Evolutionary conservation across 768 basidiomycete species (phyloP).

Genomic region (Holtermanniella nyarrowii): DNA sequence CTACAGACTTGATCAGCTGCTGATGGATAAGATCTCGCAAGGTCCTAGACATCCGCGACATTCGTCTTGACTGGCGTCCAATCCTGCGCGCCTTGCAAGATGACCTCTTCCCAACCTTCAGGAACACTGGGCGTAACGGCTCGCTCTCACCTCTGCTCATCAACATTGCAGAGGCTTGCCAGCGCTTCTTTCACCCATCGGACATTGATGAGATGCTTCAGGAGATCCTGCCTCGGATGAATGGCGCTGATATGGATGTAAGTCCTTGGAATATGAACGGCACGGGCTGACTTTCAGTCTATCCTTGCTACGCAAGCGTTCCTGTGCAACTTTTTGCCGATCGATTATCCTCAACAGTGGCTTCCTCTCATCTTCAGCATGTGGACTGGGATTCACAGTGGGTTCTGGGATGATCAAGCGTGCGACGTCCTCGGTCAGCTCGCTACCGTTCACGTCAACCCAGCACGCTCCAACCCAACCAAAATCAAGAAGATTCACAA

Average conservation of each 20-base stretch:
- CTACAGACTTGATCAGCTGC: too few species aligned
- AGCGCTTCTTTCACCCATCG: conserved; percentile 80
- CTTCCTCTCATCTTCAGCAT: conserved; percentile 62
- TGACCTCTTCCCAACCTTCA: conserved; percentile 54
- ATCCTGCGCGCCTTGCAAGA: conserved; percentile 31
- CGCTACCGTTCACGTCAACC: conserved; percentile 69
- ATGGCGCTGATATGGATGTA: conserved; percentile 64
- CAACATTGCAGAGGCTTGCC: conserved; percentile 44
- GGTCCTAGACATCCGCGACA: conserved; percentile 28
- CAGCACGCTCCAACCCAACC: conserved; percentile 63
- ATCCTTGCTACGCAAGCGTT: conserved; percentile 75
- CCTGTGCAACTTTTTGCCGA: conserved; percentile 72
- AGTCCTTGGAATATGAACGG: conserved; percentile 31
- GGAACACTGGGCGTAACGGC: conserved; percentile 40
- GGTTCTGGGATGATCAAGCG: conserved; percentile 82
- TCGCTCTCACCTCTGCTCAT: conserved; percentile 41
- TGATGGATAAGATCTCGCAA: conserved; percentile 23
- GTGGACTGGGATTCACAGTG: conserved; percentile 82
- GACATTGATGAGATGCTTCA: conserved; percentile 78
- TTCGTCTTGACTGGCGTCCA: conserved; percentile 36
- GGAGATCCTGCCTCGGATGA: conserved; percentile 68
- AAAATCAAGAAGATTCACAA: conserved; percentile 47
- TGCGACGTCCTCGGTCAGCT: conserved; percentile 69
- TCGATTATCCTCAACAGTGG: conserved; percentile 74
- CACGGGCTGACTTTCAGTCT: conserved; percentile 44